Conservation (phyloP, 2,329 filamentous ascomycete species). For the Epicoccum nigrum region DNA sequence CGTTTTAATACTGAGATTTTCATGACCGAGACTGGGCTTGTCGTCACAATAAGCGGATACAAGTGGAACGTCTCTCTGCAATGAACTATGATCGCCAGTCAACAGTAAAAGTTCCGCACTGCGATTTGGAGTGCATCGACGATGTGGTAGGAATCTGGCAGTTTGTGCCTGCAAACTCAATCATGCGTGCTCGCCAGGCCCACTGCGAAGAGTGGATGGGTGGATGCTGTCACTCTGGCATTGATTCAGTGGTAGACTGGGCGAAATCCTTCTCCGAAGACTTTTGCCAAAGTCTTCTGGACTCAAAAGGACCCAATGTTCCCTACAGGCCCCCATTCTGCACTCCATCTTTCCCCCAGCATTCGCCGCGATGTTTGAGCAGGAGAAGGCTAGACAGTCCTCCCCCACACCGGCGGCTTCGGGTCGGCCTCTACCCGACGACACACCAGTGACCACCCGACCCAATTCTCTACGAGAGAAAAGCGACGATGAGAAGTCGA, state of each 20-base stretch:
- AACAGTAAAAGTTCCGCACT: background rate
- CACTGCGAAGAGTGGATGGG: conserved; percentile 12
- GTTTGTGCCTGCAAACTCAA: background rate
- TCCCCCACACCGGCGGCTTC: conserved; percentile 14
- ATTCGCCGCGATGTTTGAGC: conserved; percentile 5
- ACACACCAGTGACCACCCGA: conserved; percentile 4
- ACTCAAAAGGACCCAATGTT: conserved; percentile 8
- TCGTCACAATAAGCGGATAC: conserved; percentile 13
- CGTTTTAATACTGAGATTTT: conserved; percentile 7
- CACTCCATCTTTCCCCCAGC: conserved; percentile 14
- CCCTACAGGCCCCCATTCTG: conserved; percentile 4
- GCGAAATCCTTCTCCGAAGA: background rate
- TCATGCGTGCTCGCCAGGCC: background rate
- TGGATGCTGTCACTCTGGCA: conserved; percentile 6
- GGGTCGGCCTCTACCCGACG: conserved; percentile 6
- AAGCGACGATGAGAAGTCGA: conserved; percentile 22
- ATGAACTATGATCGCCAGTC: conserved; percentile 10
- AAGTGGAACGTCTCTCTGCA: conserved; percentile 1
- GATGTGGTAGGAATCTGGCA: conserved; percentile 7
- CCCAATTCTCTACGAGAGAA: conserved; percentile 14
- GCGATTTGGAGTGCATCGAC: conserved; percentile 7
- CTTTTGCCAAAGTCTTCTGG: background rate
- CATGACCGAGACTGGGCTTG: background rate
- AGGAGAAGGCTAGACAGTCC: conserved; percentile 15
- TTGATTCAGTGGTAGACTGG: background rate